Base-by-base conservation (phyloP, 345 rosid species). In the Rhodomyrtus tomentosa region DNA sequence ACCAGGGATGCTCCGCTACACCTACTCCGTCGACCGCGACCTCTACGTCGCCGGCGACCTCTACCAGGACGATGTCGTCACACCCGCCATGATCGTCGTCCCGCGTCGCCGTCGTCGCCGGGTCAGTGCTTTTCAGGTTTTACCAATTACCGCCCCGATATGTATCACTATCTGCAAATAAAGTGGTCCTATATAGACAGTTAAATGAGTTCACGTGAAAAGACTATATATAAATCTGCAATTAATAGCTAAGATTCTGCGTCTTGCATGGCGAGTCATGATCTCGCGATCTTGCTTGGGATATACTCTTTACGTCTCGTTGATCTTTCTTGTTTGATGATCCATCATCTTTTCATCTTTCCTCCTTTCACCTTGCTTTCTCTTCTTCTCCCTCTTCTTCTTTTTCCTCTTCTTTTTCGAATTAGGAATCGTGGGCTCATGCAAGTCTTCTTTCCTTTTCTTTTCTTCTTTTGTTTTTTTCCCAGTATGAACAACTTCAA, bases 61-160 rank as follows among this genome's bases (percentile, higher is more conserved):
- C 85, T 97, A 95, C 85, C 94, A 94, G 40, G 91, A 92, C 55
- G 94, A 95, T 56, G 87, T 92, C 1, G 92, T 98, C 82, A 90
- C 98, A 50, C 99, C 99, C 5, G 92, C 99, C 88, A 91, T 98
- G 89, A 94, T 98, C 81, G 96, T 94, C 58, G 94, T 98, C 89
- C 99, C 99, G 56, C 98, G 98, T 55, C 98, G 98, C 79, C 89
- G 92, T 53, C 58, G 83, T 20, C 79, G 79, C 38, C 79, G 79
- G 79, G 79, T 62, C 20, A 53, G 55, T 55, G 25, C 45, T 8
- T 18, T 68, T 36, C 45, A 8, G 45, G 45, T 68, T 68, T 68
- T 68, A 32, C 45, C 24, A 21, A 68, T 0, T 18, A 18, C 76
- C 45, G 1, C 13, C 25, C 76, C 45, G 25, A 36, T 32, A 38